Evolutionary conservation across 31 red algal species (phyloP), one percentile per base, ranked within the genome.

Genomic region (Porphyra umbilicalis): DNA sequence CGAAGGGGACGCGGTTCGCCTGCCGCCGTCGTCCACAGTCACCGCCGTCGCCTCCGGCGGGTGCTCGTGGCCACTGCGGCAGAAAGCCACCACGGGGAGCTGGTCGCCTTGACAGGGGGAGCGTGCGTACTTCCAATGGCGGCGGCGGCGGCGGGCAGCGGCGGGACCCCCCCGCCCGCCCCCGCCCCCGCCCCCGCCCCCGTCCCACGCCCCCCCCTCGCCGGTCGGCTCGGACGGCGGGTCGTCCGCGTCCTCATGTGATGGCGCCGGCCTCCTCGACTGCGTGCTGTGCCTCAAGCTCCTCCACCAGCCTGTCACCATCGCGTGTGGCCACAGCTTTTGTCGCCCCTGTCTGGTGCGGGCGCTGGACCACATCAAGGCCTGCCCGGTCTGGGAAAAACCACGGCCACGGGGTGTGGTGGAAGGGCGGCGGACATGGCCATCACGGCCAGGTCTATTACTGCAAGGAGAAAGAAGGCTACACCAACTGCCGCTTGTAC

Each of bases 241-340:
- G 20, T 29, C 20, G 11, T 71, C 57, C 20, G 1, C 57, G 3
- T 71, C 57, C 57, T 71, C 57, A 18, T 71, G 25, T 0, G 57
- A 81, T 36, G 81, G 34, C 33, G 25, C 57, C 25, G 57, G 57
- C 57, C 57, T 71, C 57, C 83, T 94, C 46, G 92, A 94, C 16
- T 94, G 92, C 75, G 75, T 87, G 37, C 42, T 94, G n/a, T 94
- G 92, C 77, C 81, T 86, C 18, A 87, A 87, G 78, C 80, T 94
- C 6, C 57, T 94, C 30, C 90, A 79, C 85, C 84, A 94, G 79
- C 92, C 92, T 13, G 84, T 94, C 34, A 94, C 92, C 35, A 90
- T 85, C 14, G 46, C 88, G 29, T 94, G 92, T 39, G 92, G 92
- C 10, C 92, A 94, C 76, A 90, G 81, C 20, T 94, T 94, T 57